Conservation (phyloP, 305 asterid species). For the Euphrasia arctica region DNA sequence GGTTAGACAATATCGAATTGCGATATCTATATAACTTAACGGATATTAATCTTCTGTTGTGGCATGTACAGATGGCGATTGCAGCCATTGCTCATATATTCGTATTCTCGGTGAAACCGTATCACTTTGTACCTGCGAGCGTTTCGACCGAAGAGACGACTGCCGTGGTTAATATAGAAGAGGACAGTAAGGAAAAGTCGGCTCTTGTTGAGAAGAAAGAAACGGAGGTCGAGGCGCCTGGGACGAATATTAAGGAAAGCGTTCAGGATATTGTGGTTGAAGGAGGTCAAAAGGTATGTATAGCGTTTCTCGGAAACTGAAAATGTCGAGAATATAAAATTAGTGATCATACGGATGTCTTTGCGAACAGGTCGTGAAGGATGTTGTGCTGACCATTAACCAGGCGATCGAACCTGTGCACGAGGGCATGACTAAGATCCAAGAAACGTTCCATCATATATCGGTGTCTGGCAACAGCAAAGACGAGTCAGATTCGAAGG, state of each 20-base stretch:
- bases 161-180: slow-evolving; percentile 43
- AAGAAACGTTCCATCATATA: slow-evolving; percentile 69
- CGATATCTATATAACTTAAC: not conserved
- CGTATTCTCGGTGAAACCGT: slow-evolving; percentile 76
- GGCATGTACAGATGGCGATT: slow-evolving; percentile 65
- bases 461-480: slow-evolving; percentile 40
- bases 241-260: slow-evolving; percentile 85
- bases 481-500: slow-evolving; percentile 45
- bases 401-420: slow-evolving; percentile 95
- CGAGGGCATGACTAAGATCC: slow-evolving; percentile 87
- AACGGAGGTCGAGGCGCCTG: slow-evolving; percentile 60
- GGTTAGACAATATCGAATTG: slow-evolving; percentile 32
- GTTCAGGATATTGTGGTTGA: slow-evolving; percentile 88
- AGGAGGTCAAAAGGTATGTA: slow-evolving; percentile 79
- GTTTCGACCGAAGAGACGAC: slow-evolving; percentile 47
- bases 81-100: slow-evolving; percentile 89
- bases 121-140: slow-evolving; percentile 48
- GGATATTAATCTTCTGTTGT: not conserved
- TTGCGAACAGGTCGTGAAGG: slow-evolving; percentile 67
- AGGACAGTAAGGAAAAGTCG: slow-evolving; percentile 45
- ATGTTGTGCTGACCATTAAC: slow-evolving; percentile 83
- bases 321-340: not conserved
- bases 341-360: not conserved
- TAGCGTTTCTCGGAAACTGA: not conserved
- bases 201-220: slow-evolving; percentile 61